phyloP scores from a whole-genome alignment of 1,284 basidiomycete species.

The Veloboletus limbatus region DNA sequence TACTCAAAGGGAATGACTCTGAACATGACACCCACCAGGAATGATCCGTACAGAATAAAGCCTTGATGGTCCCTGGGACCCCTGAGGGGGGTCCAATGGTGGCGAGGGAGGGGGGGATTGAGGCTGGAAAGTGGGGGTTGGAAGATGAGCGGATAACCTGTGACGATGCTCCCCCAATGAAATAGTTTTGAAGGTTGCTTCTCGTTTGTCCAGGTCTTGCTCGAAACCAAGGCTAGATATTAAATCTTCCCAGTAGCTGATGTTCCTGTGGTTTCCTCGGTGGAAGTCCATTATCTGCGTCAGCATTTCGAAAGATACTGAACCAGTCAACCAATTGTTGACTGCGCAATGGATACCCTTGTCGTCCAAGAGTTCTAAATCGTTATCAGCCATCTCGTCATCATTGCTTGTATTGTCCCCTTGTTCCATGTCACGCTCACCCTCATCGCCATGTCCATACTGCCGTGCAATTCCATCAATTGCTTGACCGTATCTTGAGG shows the following conservation, averaged over 20 bases:
- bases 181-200: background rate
- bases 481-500: background rate
- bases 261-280: background rate
- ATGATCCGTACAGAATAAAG: too few relatives aligned
- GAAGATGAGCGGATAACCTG: background rate
- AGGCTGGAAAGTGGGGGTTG: background rate
- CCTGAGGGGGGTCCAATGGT: too few relatives aligned
- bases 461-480: background rate
- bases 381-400: background rate
- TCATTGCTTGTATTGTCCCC: background rate
- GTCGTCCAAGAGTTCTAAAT: background rate
- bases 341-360: background rate
- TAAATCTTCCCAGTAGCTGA: background rate
- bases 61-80: too few relatives aligned
- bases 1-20: too few relatives aligned
- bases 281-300: background rate
- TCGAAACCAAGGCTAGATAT: background rate
- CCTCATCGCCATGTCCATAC: background rate
- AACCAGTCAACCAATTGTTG: background rate
- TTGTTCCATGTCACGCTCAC: background rate
- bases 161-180: background rate
- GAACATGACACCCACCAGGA: too few relatives aligned
- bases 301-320: background rate
- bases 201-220: background rate
- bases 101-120: too few relatives aligned